Evolutionary conservation across 352 stramenopile genomes (phyloP).

Genomic region (Phytophthora quininea): DNA sequence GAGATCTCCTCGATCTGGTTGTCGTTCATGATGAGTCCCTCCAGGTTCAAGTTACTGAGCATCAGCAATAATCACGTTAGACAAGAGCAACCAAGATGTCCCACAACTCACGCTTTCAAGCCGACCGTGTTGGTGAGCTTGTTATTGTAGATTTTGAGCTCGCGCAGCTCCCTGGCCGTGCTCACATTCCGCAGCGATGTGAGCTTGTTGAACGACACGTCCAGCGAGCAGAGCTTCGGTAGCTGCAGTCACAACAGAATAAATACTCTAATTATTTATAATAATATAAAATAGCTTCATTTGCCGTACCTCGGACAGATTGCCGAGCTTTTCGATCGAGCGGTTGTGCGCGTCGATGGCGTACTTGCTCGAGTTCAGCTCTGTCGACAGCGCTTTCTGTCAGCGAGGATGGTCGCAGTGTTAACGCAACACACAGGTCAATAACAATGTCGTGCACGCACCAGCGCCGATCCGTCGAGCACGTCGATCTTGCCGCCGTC

Average conservation of each 20-base stretch:
- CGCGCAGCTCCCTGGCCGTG: conserved; percentile 65
- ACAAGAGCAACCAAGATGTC: background rate
- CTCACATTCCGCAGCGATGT: conserved; percentile 58
- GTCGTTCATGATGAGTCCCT: conserved; percentile 71
- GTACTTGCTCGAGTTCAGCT: conserved; percentile 85
- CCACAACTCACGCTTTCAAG: conserved; percentile 46
- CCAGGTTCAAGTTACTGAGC: conserved; percentile 65
- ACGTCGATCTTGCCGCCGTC: conserved; percentile 42
- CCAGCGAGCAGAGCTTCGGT: conserved; percentile 71
- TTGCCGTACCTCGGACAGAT: conserved; percentile 65
- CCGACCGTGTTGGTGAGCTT: conserved; percentile 57
- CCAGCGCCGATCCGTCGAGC: conserved; percentile 45
- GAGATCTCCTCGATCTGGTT: conserved; percentile 74
- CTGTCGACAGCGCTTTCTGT: conserved; percentile 47
- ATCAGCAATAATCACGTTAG: conserved; percentile 5
- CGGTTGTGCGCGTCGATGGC: conserved; percentile 82
- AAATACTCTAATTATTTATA: background rate
- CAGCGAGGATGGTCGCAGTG: background rate
- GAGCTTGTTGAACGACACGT: conserved; percentile 83
- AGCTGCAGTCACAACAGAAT: conserved; percentile 37
- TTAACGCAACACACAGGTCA: no score
- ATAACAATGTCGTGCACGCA: conserved; percentile 8
- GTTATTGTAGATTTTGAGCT: conserved; percentile 88
- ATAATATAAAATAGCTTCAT: background rate
- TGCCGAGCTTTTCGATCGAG: conserved; percentile 57